These are phyloP conservation scores for Crithidia acanthocephali DNA, from an alignment of 208 protist species.

Conservation along the genomic window DNA sequence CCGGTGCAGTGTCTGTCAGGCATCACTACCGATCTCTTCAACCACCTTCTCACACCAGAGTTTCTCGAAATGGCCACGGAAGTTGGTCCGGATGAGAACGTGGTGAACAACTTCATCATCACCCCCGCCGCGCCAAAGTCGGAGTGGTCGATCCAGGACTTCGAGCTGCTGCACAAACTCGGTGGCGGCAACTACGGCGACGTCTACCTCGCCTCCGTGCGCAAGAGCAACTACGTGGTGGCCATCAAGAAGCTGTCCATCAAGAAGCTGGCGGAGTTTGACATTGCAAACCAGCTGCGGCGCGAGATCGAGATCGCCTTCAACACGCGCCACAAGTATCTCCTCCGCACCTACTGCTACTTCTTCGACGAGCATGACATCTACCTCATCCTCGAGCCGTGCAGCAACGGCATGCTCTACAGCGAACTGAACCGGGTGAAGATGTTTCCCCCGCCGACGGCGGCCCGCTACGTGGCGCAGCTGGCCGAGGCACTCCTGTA, in stretches of 20 bases:
- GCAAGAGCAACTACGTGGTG: conserved; percentile 97
- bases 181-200: conserved; percentile 98
- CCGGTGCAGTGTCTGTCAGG: too few relatives aligned
- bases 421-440: conserved; percentile 94
- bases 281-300: conserved; percentile 97
- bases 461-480: conserved; percentile 93
- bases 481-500: conserved; percentile 97
- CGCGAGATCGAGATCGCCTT: conserved; percentile 99
- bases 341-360: conserved; percentile 98
- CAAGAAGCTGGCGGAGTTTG: conserved; percentile 94
- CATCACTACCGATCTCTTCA: too few relatives aligned
- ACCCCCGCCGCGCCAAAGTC: conserved; percentile 62
- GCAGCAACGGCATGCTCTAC: conserved; percentile 98
- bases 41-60: too few relatives aligned
- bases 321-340: conserved; percentile 98
- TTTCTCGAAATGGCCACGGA: conserved; percentile 71
- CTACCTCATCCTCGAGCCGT: conserved; percentile 99
- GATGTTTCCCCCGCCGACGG: conserved; percentile 83
- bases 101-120: conserved; percentile 77
- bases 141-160: conserved; percentile 92
- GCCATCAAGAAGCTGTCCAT: conserved; percentile 98
- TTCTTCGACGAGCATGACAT: conserved; percentile 98
- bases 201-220: conserved; percentile 98
- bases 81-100: conserved; percentile 50
- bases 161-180: conserved; percentile 95